Evolutionary conservation across 2,329 filamentous ascomycete genomes (phyloP), one percentile per base, ranked within the genome.

Genomic region (Hypomyces rosellus): DNA sequence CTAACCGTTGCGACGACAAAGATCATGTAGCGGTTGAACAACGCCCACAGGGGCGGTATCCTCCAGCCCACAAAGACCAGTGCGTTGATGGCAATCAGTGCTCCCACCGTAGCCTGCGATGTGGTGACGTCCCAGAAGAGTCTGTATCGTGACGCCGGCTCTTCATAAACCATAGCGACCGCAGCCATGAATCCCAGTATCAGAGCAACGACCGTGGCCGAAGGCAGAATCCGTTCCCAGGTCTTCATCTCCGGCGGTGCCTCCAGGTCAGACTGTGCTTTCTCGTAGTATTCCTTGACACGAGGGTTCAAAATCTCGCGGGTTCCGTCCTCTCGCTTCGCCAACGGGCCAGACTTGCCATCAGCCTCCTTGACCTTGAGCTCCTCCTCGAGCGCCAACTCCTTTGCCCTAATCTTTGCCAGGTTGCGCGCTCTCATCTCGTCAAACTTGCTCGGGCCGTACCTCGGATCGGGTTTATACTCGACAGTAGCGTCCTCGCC

Each of bases 11-110:
- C 85, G 6, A 85, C 75, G 8, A 83, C 71, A 34, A 84, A 65
- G 38, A 86, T 71, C 68, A 88, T 82, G 69, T 85, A 85, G 55
- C 74, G 79, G 68, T 89, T 91, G 57, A 89, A 68, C 14, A 81
- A 46, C 12, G 70, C 67, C 84, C 85, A 92, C 30, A 82, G 59
- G 1, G 81, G 80, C 43, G 86, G 85, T 11, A 82, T 57, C 57
- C 76, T 77, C 84, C 86, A 89, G 25, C 74, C 68, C 20, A 75
- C 50, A 56, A 75, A 84, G 11, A 85, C 69, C 37, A 73, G 55
- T 6, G 76, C 51, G 63, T 90, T 89, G 45, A 76, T 52, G n/a
- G 68, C 72, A 41, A 89, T 73, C 39, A 92, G 66, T 6, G 72
- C 69, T 34, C 74, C 70, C n/a, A 89, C 71, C 3, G 88, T 89